A percentile compares a stretch with the other conserved stretches of the same genome.
phyloP scores from a whole-genome alignment of 768 basidiomycete species.

The Lactarius psammicola region DNA sequence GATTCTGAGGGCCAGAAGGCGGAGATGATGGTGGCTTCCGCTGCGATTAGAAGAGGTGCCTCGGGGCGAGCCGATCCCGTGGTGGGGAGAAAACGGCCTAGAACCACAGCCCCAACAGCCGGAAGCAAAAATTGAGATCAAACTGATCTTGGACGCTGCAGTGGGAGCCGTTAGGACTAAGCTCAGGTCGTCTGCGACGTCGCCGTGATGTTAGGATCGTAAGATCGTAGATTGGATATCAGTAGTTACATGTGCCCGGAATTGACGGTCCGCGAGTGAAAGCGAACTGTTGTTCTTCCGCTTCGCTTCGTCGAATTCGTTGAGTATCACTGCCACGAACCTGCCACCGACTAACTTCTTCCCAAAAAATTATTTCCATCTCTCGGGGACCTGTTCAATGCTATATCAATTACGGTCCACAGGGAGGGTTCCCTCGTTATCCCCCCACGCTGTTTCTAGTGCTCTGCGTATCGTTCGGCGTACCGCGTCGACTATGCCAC shows the following conservation, averaged over 20 bases:
- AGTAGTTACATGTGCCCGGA: neutral
- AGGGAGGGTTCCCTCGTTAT: conserved; percentile 2
- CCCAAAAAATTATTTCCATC: conserved; percentile 2
- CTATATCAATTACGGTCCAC: neutral
- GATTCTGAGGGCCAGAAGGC: neutral
- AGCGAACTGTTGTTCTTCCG: neutral
- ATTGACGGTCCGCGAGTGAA: neutral
- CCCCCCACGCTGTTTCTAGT: neutral
- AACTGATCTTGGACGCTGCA: conserved; percentile 4
- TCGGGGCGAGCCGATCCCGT: neutral
- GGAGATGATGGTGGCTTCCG: neutral
- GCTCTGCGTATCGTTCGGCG: conserved; percentile 8
- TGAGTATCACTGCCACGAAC: neutral
- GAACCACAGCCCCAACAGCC: neutral
- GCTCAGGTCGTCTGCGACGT: too few relatives aligned
- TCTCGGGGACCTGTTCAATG: neutral
- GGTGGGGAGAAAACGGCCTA: conserved; percentile 9
- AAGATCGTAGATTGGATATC: neutral
- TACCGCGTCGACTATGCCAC: conserved; percentile 34
- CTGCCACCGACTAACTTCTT: neutral
- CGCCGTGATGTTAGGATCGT: neutral
- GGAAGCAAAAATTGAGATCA: conserved; percentile 11
- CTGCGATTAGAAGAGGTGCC: neutral
- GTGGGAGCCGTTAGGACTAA: neutral
- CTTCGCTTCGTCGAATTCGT: neutral